These are phyloP conservation scores for Gracilaria caudata DNA, from an alignment of 23 red algal species.

Conservation along the genomic window DNA sequence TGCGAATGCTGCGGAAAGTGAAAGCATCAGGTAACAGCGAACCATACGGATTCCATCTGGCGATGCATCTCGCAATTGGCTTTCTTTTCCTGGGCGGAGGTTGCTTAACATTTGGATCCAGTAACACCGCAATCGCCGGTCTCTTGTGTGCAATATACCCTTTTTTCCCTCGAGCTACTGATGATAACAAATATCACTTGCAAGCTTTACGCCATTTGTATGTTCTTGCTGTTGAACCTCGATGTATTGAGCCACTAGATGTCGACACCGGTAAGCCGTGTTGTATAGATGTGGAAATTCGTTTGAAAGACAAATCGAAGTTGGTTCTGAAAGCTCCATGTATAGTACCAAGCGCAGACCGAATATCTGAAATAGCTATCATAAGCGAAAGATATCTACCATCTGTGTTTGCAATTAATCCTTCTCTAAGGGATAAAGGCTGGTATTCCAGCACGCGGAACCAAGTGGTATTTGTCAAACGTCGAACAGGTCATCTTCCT, in stretches of 20 bases:
- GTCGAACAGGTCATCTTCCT: constrained; percentile 85
- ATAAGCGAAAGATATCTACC: constrained; percentile 85
- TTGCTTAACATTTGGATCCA: constrained; percentile 73
- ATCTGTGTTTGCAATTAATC: constrained; percentile 23
- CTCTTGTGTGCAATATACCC: constrained; percentile 87
- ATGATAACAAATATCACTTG: constrained; percentile 95
- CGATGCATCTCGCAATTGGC: constrained; percentile 82
- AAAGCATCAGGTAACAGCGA: constrained; percentile 4
- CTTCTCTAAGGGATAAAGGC: constrained; percentile 12
- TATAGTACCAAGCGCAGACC: constrained; percentile 67
- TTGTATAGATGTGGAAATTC: constrained; percentile 77
- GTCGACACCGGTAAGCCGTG: constrained; percentile 82
- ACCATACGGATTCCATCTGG: constrained; percentile 80
- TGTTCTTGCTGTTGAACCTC: constrained; percentile 83
- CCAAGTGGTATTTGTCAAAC: constrained; percentile 82
- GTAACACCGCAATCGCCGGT: constrained; percentile 67
- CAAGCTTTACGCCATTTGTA: constrained; percentile 97
- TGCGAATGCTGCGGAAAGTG: constrained; percentile 67
- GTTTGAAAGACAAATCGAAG: constrained; percentile 18
- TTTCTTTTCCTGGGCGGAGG: constrained; percentile 93
- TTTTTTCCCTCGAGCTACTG: constrained; percentile 70
- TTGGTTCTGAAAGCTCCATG: constrained; percentile 74
- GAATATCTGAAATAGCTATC: constrained; percentile 48
- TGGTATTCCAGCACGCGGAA: constrained; percentile 51
- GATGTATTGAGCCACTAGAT: constrained; percentile 85